Evolutionary conservation across 352 stramenopile species (phyloP), one percentile per base, ranked within the genome.

Genomic region (Pythium plurisporium): DNA sequence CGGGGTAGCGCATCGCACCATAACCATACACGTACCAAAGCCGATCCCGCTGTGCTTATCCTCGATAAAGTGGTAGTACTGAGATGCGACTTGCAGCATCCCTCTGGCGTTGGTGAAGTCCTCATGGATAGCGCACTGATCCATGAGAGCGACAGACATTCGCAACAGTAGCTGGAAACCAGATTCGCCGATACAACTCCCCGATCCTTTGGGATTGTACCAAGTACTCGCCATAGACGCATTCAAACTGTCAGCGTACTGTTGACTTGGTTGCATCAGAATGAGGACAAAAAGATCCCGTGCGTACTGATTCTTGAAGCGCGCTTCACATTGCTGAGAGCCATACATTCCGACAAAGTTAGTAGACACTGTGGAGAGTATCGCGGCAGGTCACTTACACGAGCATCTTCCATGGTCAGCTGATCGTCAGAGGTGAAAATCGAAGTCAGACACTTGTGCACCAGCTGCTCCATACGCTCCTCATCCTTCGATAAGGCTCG

Each of bases 221-320:
- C 76, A 89, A 9, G 74, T 73, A 17, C 67, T 63, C 30, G 25
- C 64, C 55, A 42, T 41, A 31, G 15, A 59, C 34, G 34, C 58
- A 69, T 25, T 70, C 50, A 29, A 27, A 22, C 50, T 75, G 38
- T 88, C 78, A 8, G 80, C 76, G 43, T 89, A 89, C 46, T 89
- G 79, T 29, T 91, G 82, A 33, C 65, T 87, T 2, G 83, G 83
- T 42, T 94, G 83, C 83, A 91, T 91, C n/a, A 94, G 52, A 27
- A 94, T 94, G 30, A 94, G 59, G 25, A 94, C 83, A 46, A 94
- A 90, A 19, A 94, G 49, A 33, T 94, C 83, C 22, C 83, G 68
- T 0, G 83, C 83, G 46, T 91, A 86, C 38, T 73, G 69, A 27
- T 65, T 76, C 48, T 87, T 90, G 62, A 94, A 91, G 17, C 72